These are phyloP conservation scores for Theileria orientalis DNA, from an alignment of 169 alveolate species.

Conservation along the genomic window DNA sequence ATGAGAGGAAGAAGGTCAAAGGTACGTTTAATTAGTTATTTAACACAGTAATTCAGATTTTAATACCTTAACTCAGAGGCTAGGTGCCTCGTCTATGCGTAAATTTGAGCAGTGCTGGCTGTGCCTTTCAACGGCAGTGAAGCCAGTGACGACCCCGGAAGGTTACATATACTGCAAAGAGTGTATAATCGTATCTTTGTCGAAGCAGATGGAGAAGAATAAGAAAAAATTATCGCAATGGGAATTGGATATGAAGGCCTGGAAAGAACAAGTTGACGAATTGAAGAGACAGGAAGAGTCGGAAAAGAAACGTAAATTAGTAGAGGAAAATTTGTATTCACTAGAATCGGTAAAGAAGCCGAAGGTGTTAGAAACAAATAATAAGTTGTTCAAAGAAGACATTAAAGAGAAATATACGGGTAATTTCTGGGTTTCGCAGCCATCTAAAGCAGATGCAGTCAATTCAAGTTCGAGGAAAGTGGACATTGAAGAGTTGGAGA, in stretches of 20 bases:
- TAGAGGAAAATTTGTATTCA: constrained; percentile 38
- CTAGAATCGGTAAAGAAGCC: constrained; percentile 26
- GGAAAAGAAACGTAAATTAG: constrained; percentile 39
- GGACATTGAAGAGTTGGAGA: constrained; percentile 8
- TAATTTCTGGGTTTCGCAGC: constrained; percentile 31
- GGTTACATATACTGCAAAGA: constrained; percentile 91
- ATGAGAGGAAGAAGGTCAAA: constrained; percentile 83
- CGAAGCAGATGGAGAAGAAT: constrained; percentile 80
- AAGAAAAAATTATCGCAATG: constrained; percentile 42
- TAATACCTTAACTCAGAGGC: constrained; percentile 83
- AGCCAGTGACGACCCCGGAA: constrained; percentile 86
- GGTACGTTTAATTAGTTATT: constrained; percentile 29
- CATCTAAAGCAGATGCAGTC: background rate
- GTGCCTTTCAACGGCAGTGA: constrained; percentile 83
- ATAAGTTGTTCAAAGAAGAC: background rate
- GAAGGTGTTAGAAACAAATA: background rate
- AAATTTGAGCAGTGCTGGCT: constrained; percentile 89
- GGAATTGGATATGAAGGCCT: constrained; percentile 42
- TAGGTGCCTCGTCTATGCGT: constrained; percentile 89
- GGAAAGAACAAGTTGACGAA: constrained; percentile 43
- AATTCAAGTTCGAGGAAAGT: background rate
- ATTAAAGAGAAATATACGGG: constrained; percentile 14
- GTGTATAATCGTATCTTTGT: constrained; percentile 85
- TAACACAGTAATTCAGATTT: constrained; percentile 59
- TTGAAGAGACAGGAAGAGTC: constrained; percentile 24